A percentile compares a stretch with the other conserved stretches of the same genome.
These are phyloP conservation scores for Lathyrus tuberosus DNA, from an alignment of 306 rosid genomes.

Conservation along the genomic window DNA sequence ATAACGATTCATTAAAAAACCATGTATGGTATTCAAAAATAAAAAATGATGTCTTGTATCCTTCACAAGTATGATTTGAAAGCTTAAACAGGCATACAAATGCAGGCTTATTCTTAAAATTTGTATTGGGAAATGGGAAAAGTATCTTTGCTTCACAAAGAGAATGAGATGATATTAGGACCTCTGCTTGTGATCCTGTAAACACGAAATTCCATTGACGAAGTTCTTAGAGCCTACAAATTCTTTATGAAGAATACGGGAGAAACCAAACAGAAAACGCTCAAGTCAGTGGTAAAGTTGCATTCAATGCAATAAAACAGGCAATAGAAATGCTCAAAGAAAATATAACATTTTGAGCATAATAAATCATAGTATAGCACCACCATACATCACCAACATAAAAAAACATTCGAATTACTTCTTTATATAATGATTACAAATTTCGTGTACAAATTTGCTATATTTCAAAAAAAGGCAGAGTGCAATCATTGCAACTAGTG, in stretches of 20 bases:
- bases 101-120: neutral
- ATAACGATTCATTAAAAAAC: slow-evolving; percentile 10
- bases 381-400: neutral
- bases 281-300: slow-evolving; percentile 16
- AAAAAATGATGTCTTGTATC: slow-evolving; percentile 8
- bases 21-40: neutral
- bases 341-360: neutral
- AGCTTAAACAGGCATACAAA: slow-evolving; percentile 16
- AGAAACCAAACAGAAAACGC: slow-evolving; percentile 22
- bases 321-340: slow-evolving; percentile 18
- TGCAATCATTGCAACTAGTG: neutral
- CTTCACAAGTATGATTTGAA: slow-evolving; percentile 38
- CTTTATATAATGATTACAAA: neutral
- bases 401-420: neutral
- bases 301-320: slow-evolving; percentile 14
- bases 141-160: slow-evolving; percentile 17
- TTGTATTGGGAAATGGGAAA: slow-evolving; percentile 25
- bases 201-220: slow-evolving; percentile 11
- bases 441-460: neutral
- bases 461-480: neutral
- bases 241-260: slow-evolving; percentile 10
- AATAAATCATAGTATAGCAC: slow-evolving; percentile 7
- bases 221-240: slow-evolving; percentile 37
- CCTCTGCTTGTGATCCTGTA: slow-evolving; percentile 28
- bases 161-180: slow-evolving; percentile 23